Base-by-base conservation (phyloP, 495 filamentous ascomycete species). In the Aspergillus sclerotiicarbonarius region DNA sequence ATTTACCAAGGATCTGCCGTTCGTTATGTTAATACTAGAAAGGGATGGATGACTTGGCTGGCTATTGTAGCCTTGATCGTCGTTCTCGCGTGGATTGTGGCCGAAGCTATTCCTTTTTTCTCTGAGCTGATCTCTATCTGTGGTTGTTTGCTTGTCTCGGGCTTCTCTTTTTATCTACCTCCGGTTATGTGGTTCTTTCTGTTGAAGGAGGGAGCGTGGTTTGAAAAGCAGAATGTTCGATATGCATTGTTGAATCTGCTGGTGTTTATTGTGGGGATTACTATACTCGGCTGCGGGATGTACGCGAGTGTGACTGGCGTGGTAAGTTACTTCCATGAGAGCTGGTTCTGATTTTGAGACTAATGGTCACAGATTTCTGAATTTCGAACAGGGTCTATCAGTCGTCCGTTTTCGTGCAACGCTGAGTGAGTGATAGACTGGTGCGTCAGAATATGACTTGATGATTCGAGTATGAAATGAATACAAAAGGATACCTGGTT, bases 31-130 rank as follows among this genome's bases (percentile, higher is more conserved):
- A 84, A 81, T 73, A 83, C 79, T 0, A 71, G 73, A 32, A 82
- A 64, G 47, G 72, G 81, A 6, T 85, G 80, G 82, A 55, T 70
- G 9, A 74, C 77, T 6, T 90, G 87, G 87, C 54, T 86, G 0
- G 67, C 44, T 5, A 74, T 88, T 1, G 78, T 83, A 19, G 56
- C 72, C n/a, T 49, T 66, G 61, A 70, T 88, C 49, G 87, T 84
- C 18, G 20, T 85, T 13, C 52, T 87, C 13, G 81, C 84, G 0
- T 90, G 82, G 80, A 62, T 89, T 33, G 80, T 90, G 63, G 86
- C 86, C 31, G 82, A 86, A 61, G 80, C 82, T 8, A 84, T 90
- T 51, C 87, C 87, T 0, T 80, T 86, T 71, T 89, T 89, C 70
- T 80, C 77, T 51, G 78, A 82, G 33, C 66, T 89, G 49, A 66